These are phyloP conservation scores for Hypomyces perniciosus DNA, from an alignment of 2,329 filamentous ascomycete genomes.

Conservation along the genomic window DNA sequence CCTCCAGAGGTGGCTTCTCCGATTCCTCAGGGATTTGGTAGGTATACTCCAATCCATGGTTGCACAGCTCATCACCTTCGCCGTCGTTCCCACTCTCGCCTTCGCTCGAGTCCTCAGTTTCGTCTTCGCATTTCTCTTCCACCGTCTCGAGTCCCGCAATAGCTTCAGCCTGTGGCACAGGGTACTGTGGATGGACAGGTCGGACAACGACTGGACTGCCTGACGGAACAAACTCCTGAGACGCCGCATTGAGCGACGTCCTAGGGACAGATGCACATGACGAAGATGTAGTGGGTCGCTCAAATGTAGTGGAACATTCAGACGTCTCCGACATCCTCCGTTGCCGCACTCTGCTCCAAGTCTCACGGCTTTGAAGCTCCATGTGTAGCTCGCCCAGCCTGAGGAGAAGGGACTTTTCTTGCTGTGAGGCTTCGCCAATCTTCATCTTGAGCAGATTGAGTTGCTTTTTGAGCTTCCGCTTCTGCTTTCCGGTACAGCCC, in stretches of 20 bases:
- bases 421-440: constrained; percentile 38
- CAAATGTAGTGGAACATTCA: neutral
- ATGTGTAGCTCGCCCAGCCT: constrained; percentile 44
- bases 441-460: constrained; percentile 35
- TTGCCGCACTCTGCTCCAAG: constrained; percentile 28
- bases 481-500: constrained; percentile 18
- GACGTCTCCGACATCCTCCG: neutral
- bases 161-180: neutral
- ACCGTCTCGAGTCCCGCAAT: constrained; percentile 20
- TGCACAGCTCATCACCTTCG: neutral
- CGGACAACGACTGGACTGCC: neutral
- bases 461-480: constrained; percentile 35
- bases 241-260: constrained; percentile 21
- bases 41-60: constrained; percentile 10
- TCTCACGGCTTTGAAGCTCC: constrained; percentile 41
- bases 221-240: constrained; percentile 28
- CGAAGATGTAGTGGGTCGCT: neutral
- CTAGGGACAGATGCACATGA: neutral
- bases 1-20: neutral
- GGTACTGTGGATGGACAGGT: neutral
- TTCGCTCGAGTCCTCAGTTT: neutral
- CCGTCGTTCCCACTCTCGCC: neutral
- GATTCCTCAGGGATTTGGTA: neutral
- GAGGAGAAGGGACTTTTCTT: constrained; percentile 40
- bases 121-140: neutral